Percentiles rank a stretch among this genome's conserved stretches.
These are phyloP conservation scores for Stipa capillata DNA, from an alignment of 176 grass and related monocot species.

Conservation along the genomic window DNA sequence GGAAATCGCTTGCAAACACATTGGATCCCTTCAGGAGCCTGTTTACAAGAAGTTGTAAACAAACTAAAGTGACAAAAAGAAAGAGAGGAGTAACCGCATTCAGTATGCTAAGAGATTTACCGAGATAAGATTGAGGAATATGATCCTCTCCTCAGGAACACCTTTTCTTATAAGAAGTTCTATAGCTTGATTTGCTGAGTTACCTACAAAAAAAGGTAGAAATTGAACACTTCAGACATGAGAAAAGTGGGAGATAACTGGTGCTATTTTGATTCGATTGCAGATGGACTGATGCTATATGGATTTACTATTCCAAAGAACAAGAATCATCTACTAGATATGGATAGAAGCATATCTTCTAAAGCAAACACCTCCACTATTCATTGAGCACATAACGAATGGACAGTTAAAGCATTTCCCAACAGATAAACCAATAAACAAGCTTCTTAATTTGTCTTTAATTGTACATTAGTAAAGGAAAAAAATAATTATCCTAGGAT, in stretches of 20 bases:
- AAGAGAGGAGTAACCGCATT: neutral
- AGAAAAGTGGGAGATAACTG: neutral
- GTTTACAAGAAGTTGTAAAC: neutral
- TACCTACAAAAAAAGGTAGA: slow-evolving; percentile 37
- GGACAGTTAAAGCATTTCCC: neutral
- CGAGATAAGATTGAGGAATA: slow-evolving; percentile 98
- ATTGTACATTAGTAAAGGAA: neutral
- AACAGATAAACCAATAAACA: neutral
- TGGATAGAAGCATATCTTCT: neutral
- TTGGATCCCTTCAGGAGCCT: slow-evolving; percentile 97
- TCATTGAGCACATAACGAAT: neutral
- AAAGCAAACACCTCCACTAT: neutral
- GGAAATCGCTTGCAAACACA: slow-evolving; percentile 85
- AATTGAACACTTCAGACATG: neutral
- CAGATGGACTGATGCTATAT: neutral
- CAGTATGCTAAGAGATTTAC: slow-evolving; percentile 23
- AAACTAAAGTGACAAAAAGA: neutral
- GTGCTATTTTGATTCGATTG: neutral
- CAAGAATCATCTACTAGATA: neutral
- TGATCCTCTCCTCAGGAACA: slow-evolving; percentile 80
- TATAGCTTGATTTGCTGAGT: slow-evolving; percentile 92
- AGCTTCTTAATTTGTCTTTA: neutral
- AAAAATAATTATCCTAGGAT: neutral
- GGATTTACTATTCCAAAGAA: neutral
- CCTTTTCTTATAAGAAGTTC: slow-evolving; percentile 94